These are phyloP conservation scores for Coemansia sp. DNA, from an alignment of 192 early-diverging fungal species.

Conservation along the genomic window DNA sequence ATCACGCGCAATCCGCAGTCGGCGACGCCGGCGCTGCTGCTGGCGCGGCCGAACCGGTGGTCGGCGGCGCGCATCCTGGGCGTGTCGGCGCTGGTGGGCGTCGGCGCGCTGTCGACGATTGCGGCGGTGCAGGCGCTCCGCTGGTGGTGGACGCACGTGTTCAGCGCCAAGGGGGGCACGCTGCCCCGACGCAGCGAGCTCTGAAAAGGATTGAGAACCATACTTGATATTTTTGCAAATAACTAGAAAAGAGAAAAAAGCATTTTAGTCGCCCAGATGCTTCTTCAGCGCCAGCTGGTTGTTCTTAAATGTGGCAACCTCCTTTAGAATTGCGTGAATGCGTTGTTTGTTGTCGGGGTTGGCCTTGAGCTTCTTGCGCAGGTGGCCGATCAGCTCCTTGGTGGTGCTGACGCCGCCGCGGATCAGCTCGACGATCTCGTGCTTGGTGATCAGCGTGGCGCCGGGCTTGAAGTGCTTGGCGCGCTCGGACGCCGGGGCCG, in stretches of 20 bases:
- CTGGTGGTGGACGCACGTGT: conserved; percentile 45
- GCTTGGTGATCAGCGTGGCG: conserved; percentile 58
- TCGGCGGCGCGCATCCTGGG: conserved; percentile 29
- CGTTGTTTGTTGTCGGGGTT: conserved; percentile 40
- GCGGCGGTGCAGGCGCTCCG: conserved; percentile 39
- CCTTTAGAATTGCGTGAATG: conserved; percentile 33
- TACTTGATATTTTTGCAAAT: too few relatives aligned
- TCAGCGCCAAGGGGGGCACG: too few relatives aligned
- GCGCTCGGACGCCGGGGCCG: conserved; percentile 1
- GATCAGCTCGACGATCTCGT: conserved; percentile 62
- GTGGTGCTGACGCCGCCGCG: conserved; percentile 57
- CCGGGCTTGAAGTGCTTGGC: conserved; percentile 5
- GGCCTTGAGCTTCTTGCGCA: conserved; percentile 63
- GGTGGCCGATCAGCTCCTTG: conserved; percentile 58
- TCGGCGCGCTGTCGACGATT: conserved; percentile 38
- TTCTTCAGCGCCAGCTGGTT: conserved; percentile 31
- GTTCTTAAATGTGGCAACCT: neutral
- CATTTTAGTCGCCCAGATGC: neutral
- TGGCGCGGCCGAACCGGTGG: conserved; percentile 32
- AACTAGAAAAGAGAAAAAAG: neutral
- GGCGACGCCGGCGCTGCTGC: conserved; percentile 36
- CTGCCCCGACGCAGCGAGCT: too few relatives aligned
- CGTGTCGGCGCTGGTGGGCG: conserved; percentile 36
- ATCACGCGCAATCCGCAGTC: conserved; percentile 44
- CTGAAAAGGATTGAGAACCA: too few relatives aligned